Evolutionary conservation across 2,329 filamentous ascomycete genomes (phyloP).

Genomic region (Chaetoscypha palmicola): DNA sequence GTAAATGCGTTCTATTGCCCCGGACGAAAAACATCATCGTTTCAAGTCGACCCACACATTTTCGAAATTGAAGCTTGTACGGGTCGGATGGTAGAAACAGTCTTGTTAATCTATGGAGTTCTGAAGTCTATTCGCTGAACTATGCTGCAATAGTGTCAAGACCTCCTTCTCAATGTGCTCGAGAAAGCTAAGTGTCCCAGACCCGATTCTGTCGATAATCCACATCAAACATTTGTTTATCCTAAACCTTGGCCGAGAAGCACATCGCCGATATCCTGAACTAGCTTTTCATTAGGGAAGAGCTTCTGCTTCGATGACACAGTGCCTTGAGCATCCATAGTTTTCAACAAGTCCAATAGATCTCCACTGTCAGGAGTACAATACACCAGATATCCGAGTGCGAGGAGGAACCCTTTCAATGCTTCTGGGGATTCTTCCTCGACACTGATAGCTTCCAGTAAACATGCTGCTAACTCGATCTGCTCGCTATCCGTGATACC

Average conservation of each 20-base stretch:
- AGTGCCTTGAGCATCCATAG: constrained; percentile 65
- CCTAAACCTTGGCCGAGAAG: constrained; percentile 33
- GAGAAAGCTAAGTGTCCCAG: too few species aligned
- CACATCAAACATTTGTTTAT: too few species aligned
- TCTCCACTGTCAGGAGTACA: constrained; percentile 63
- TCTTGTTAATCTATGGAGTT: too few species aligned
- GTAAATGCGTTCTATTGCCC: too few species aligned
- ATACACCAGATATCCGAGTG: constrained; percentile 70
- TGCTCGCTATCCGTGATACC: constrained; percentile 62
- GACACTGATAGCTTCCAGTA: constrained; percentile 64
- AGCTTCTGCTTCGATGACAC: constrained; percentile 50
- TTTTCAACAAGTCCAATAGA: constrained; percentile 69
- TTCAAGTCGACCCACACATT: too few species aligned
- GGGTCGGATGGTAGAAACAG: too few species aligned
- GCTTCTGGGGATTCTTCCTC: constrained; percentile 61
- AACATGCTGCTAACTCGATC: constrained; percentile 72
- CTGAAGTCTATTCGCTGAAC: too few species aligned
- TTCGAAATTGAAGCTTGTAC: too few species aligned
- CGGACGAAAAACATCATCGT: too few species aligned
- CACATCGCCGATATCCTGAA: constrained; percentile 42
- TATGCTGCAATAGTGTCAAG: too few species aligned
- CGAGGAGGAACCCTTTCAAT: constrained; percentile 67
- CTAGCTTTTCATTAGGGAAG: constrained; percentile 51
- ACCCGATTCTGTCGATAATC: too few species aligned
- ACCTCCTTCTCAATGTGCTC: too few species aligned